These are phyloP conservation scores for Carpinus fangiana DNA, from an alignment of 306 rosid genomes.

Conservation along the genomic window DNA sequence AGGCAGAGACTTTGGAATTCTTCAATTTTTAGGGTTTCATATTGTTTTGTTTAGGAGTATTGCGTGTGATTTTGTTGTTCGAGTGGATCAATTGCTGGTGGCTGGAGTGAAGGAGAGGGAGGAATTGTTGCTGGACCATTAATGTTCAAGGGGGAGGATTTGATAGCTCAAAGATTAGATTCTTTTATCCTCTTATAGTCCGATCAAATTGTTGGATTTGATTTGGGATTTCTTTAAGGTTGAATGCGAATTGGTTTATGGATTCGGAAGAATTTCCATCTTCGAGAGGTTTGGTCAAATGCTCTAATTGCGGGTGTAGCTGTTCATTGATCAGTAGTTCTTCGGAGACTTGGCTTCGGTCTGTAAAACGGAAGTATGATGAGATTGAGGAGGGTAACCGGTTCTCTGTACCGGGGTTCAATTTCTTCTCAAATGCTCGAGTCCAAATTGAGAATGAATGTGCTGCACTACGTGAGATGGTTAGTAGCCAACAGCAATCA, in stretches of 20 bases:
- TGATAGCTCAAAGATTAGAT: slow-evolving; percentile 16
- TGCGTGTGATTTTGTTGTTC: slow-evolving; percentile 44
- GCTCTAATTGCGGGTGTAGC: slow-evolving; percentile 66
- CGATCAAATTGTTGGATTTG: slow-evolving; percentile 20
- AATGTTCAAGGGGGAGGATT: slow-evolving; percentile 23
- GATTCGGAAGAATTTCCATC: slow-evolving; percentile 54
- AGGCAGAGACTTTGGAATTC: slow-evolving; percentile 3
- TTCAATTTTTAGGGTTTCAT: slow-evolving; percentile 13
- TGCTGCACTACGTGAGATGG: slow-evolving; percentile 75
- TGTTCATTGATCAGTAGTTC: slow-evolving; percentile 50
- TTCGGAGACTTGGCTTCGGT: slow-evolving; percentile 70
- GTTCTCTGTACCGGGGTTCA: slow-evolving; percentile 46
- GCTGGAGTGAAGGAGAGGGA: slow-evolving; percentile 38
- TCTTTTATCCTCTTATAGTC: slow-evolving; percentile 16
- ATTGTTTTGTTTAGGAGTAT: slow-evolving; percentile 31
- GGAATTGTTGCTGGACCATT: slow-evolving; percentile 26
- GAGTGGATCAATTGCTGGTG: slow-evolving; percentile 30
- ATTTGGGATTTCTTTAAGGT: slow-evolving; percentile 39
- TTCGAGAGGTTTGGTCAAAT: slow-evolving; percentile 54
- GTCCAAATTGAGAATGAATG: slow-evolving; percentile 80
- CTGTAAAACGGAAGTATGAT: slow-evolving; percentile 75
- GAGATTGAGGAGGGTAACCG: slow-evolving; percentile 57
- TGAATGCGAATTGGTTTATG: slow-evolving; percentile 50
- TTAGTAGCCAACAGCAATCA: slow-evolving; percentile 61
- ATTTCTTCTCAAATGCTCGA: slow-evolving; percentile 43